Conservation (phyloP, 179 eudicot genomes). For the Beta lomatogona region DNA sequence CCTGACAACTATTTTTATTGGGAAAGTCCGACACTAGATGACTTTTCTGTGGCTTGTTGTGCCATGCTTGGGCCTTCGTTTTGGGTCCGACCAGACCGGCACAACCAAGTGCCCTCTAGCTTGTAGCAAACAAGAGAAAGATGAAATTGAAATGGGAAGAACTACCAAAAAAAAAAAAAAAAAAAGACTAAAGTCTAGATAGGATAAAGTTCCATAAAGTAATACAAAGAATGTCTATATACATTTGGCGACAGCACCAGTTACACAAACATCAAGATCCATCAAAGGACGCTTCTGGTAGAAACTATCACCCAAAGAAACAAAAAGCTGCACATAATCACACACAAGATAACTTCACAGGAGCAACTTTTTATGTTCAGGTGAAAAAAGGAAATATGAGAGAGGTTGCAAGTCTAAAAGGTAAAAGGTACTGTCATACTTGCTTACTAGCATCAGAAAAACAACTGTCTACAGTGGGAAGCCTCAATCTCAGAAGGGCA, state of each 20-base stretch:
- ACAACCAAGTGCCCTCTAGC: no score
- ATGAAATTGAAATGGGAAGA: no score
- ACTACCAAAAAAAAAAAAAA: no score
- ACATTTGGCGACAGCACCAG: conserved; percentile 20
- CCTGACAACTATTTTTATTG: no score
- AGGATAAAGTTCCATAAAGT: not conserved
- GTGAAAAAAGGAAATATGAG: not conserved
- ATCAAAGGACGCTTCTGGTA: not conserved
- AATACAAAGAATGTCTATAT: conserved; percentile 30
- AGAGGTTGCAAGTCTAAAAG: conserved; percentile 8
- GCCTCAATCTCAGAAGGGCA: conserved; percentile 86
- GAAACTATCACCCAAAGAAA: conserved; percentile 5
- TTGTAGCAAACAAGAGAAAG: no score
- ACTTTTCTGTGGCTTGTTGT: no score
- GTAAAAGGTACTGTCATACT: conserved; percentile 16
- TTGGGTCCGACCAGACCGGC: no score
- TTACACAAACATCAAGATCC: conserved; percentile 11
- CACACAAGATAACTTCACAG: conserved; percentile 22
- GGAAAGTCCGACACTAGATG: no score
- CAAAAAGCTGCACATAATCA: conserved; percentile 29
- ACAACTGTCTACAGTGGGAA: conserved; percentile 67
- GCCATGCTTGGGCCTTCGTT: no score
- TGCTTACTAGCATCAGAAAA: conserved; percentile 47
- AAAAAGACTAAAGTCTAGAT: no score
- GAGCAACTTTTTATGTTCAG: conserved; percentile 18